Conservation (phyloP, 2,329 filamentous ascomycete species). For the Hymenoscyphus albidus region DNA sequence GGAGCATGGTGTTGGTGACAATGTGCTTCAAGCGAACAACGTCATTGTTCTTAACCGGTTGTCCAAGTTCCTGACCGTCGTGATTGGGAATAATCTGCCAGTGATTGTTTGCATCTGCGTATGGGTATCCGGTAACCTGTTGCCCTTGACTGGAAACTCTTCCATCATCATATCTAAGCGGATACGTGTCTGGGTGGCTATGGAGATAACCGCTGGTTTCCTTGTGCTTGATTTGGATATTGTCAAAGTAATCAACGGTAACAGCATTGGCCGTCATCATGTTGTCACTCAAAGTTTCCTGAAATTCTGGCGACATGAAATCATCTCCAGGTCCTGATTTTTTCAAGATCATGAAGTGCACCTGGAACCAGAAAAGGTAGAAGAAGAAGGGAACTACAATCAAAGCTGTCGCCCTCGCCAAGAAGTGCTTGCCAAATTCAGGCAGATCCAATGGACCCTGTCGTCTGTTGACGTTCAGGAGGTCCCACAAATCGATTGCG, state of each 20-base stretch:
- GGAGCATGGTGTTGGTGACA: constrained; percentile 77
- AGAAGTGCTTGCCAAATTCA: constrained; percentile 85
- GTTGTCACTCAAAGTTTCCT: constrained; percentile 95
- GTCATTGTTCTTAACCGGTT: constrained; percentile 76
- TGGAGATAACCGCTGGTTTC: constrained; percentile 96
- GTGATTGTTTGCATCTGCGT: constrained; percentile 98
- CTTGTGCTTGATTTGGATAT: constrained; percentile 86
- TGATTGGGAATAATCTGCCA: constrained; percentile 84
- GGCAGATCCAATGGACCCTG: constrained; percentile 75
- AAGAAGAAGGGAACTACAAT: constrained; percentile 93
- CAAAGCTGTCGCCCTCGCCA: constrained; percentile 77
- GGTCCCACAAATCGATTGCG: constrained; percentile 88
- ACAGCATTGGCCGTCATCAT: constrained; percentile 83
- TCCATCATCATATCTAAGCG: constrained; percentile 93
- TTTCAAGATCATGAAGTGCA: constrained; percentile 87
- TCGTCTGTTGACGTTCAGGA: constrained; percentile 82
- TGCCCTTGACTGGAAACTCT: constrained; percentile 96
- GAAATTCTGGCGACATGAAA: constrained; percentile 98
- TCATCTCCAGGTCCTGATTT: constrained; percentile 93
- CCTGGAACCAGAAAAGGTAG: constrained; percentile 99
- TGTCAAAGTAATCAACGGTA: constrained; percentile 85
- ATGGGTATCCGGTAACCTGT: constrained; percentile 96
- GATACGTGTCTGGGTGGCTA: constrained; percentile 85
- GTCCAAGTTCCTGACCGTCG: constrained; percentile 55
- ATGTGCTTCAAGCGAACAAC: constrained; percentile 82